These are phyloP conservation scores for Colletotrichum limetticola DNA, from an alignment of 2,329 filamentous ascomycete species.

Conservation along the genomic window DNA sequence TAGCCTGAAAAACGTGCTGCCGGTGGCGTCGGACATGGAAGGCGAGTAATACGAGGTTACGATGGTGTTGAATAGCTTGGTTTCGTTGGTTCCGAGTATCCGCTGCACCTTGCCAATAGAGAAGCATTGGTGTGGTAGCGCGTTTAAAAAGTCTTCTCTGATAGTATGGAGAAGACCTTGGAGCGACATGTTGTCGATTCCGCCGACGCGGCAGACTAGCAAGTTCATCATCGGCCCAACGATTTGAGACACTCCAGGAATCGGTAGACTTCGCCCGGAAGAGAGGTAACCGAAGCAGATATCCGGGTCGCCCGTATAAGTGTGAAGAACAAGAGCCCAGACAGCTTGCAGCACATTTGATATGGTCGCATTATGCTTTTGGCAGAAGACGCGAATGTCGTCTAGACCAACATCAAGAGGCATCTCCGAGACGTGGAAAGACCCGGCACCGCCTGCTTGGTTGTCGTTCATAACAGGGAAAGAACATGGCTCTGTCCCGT, in stretches of 20 bases:
- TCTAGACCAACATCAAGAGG: neutral
- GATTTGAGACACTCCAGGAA: conserved; percentile 9
- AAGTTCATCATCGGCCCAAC: conserved; percentile 32
- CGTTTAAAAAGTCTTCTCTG: conserved; percentile 22
- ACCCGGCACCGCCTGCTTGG: neutral
- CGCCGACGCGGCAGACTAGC: neutral
- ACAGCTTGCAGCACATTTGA: conserved; percentile 7
- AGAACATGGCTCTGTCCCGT: conserved; percentile 35
- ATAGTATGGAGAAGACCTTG: neutral
- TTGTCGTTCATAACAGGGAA: conserved; percentile 36
- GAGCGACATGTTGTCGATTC: neutral
- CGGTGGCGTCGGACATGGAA: neutral
- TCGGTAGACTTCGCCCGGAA: conserved; percentile 16
- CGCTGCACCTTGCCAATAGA: conserved; percentile 31
- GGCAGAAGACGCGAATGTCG: conserved; percentile 6
- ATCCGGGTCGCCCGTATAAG: conserved; percentile 11
- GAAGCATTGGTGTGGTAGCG: conserved; percentile 25
- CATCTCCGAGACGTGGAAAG: conserved; percentile 14
- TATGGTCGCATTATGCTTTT: conserved; percentile 9
- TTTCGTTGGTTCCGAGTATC: conserved; percentile 1
- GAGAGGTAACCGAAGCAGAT: conserved; percentile 29
- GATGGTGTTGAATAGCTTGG: conserved; percentile 34
- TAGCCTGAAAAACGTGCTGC: conserved; percentile 3
- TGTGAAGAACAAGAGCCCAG: conserved; percentile 19
- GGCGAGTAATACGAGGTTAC: conserved; percentile 23